These are phyloP conservation scores for Staphylotrichum longicolle DNA, from an alignment of 495 filamentous ascomycete species.

Conservation along the genomic window DNA sequence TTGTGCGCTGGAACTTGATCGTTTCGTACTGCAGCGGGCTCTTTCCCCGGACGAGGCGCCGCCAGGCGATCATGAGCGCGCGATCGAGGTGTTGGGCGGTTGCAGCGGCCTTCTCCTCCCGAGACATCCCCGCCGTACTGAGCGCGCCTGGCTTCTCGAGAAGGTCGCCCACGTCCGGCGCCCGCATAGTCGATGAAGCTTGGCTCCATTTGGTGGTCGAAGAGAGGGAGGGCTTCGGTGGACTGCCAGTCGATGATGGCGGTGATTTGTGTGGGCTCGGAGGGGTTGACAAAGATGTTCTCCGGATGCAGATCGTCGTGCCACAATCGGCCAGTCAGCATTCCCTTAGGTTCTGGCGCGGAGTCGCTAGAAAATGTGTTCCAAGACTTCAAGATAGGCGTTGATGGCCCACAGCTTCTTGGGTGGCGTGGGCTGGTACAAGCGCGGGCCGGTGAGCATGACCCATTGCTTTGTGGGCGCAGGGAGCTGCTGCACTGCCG, in stretches of 20 bases:
- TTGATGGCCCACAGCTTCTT: slow-evolving; percentile 4
- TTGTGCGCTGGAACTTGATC: not conserved
- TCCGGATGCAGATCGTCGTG: slow-evolving; percentile 7
- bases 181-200: not conserved
- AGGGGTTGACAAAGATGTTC: slow-evolving; percentile 8
- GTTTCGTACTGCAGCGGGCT: slow-evolving; percentile 1
- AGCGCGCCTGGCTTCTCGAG: not conserved
- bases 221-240: slow-evolving; percentile 5
- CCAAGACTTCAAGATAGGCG: not conserved
- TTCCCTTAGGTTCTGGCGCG: not conserved
- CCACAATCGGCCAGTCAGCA: not conserved
- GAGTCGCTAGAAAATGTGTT: not conserved
- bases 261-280: not conserved
- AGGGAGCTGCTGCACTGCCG: slow-evolving; percentile 3
- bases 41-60: not conserved
- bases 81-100: not conserved
- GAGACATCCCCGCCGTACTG: not conserved
- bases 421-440: slow-evolving; percentile 7
- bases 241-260: slow-evolving; percentile 11
- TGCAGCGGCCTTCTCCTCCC: not conserved
- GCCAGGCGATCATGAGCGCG: slow-evolving; percentile 8
- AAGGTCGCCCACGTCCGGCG: not conserved
- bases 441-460: not conserved
- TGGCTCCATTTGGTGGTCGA: not conserved
- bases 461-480: not conserved